Conservation (phyloP, 1,284 basidiomycete genomes). For the Coriolopsis trogii region DNA sequence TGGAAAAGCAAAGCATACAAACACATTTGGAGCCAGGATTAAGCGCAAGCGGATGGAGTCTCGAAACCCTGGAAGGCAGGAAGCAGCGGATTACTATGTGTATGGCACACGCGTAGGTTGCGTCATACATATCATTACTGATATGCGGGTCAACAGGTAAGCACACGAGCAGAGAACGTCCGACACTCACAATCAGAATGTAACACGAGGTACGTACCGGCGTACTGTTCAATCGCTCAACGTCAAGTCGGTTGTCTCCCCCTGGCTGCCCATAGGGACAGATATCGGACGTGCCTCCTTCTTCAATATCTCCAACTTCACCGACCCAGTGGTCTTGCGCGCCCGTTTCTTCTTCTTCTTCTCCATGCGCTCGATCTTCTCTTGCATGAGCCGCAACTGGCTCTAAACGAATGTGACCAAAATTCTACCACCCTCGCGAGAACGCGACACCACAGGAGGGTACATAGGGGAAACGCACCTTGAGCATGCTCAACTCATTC, state of each 20-base stretch:
- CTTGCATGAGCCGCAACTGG: constrained; percentile 1
- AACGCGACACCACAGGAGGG: background rate
- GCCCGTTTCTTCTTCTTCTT: background rate
- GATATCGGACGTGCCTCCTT: constrained; percentile 3
- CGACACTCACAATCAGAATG: no score
- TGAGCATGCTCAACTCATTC: background rate
- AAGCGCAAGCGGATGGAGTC: no score
- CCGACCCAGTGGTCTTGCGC: background rate
- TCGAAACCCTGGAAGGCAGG: no score
- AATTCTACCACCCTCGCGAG: no score
- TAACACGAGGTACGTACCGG: no score
- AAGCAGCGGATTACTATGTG: no score
- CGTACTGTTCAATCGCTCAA: constrained; percentile 11
- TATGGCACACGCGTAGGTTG: no score
- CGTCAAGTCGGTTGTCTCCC: constrained; percentile 5
- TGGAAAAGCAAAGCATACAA: no score
- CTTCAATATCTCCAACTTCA: constrained; percentile 3
- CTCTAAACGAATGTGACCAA: background rate
- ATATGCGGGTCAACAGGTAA: no score
- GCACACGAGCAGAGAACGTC: no score
- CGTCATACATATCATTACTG: no score
- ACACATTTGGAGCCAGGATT: no score
- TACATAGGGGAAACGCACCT: background rate
- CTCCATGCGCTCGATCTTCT: background rate
- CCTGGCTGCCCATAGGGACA: background rate